phyloP scores from a whole-genome alignment of 129 eudicot species.

The Lactuca saligna region DNA sequence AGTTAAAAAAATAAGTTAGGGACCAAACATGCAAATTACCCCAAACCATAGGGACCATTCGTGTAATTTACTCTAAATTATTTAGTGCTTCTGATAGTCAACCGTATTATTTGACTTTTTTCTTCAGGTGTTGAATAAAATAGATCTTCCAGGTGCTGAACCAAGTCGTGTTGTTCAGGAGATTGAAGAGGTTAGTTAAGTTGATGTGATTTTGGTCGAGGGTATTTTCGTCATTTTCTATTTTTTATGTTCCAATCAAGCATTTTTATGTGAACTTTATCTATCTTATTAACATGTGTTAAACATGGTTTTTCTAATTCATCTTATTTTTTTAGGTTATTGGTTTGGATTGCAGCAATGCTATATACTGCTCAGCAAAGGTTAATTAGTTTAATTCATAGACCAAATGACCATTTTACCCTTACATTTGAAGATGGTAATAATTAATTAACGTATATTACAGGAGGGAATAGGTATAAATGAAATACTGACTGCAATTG shows the following conservation, averaged over 20 bases:
- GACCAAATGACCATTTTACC: too few species aligned
- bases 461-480: conserved; percentile 93
- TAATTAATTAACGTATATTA: conserved; percentile 26
- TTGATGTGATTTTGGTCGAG: conserved; percentile 22
- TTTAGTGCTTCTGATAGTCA: too few species aligned
- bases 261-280: conserved; percentile 4
- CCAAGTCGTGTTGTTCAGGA: conserved; percentile 85
- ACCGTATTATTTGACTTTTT: conserved; percentile 1
- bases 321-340: conserved; percentile 50
- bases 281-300: neutral
- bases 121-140: conserved; percentile 87
- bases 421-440: conserved; percentile 4
- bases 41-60: too few species aligned
- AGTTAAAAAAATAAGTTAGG: too few species aligned
- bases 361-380: conserved; percentile 96
- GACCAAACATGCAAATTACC: too few species aligned
- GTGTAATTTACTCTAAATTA: too few species aligned
- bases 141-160: conserved; percentile 99
- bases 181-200: conserved; percentile 90
- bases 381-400: conserved; percentile 30
- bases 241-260: conserved; percentile 10
- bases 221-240: neutral
- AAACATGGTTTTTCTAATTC: conserved; percentile 6
- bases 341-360: conserved; percentile 97
- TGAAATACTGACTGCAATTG: conserved; percentile 84